Conservation (phyloP, 768 basidiomycete genomes). For the Kwoniella shandongensis region DNA sequence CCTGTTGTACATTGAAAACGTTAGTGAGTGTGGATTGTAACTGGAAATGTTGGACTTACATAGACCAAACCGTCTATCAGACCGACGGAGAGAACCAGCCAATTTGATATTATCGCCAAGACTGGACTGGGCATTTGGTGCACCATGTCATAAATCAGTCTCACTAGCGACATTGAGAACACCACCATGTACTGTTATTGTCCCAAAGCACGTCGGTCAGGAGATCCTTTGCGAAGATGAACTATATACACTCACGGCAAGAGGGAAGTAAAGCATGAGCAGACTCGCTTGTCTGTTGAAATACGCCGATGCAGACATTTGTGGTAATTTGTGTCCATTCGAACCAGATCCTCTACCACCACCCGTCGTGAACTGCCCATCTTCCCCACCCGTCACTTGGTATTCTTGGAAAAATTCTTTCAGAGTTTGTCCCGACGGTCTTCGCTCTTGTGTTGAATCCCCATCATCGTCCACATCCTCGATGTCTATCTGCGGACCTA, state of each 20-base stretch:
- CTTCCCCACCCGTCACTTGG: conserved; percentile 21
- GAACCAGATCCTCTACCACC: conserved; percentile 9
- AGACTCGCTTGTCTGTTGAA: conserved; percentile 52
- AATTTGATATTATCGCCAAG: conserved; percentile 37
- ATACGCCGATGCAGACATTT: conserved; percentile 48
- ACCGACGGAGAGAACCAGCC: conserved; percentile 50
- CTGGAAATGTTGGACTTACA: conserved; percentile 32
- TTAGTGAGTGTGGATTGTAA: neutral
- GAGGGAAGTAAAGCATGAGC: conserved; percentile 52
- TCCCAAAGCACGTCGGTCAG: no score
- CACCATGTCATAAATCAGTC: conserved; percentile 51
- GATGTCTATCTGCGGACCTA: neutral
- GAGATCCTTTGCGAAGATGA: no score
- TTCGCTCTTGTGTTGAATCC: neutral
- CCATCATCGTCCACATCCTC: neutral
- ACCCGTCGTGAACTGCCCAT: conserved; percentile 10
- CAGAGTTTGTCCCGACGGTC: conserved; percentile 33
- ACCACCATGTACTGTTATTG: conserved; percentile 42
- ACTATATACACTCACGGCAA: conserved; percentile 53
- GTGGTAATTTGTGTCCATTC: conserved; percentile 10
- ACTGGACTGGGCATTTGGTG: conserved; percentile 26
- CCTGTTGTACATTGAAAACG: conserved; percentile 23
- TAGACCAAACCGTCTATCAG: conserved; percentile 48
- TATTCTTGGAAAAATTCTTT: conserved; percentile 47
- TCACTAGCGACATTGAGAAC: conserved; percentile 47